Conservation (phyloP, 2,329 filamentous ascomycete species). For the Colletotrichum godetiae region DNA sequence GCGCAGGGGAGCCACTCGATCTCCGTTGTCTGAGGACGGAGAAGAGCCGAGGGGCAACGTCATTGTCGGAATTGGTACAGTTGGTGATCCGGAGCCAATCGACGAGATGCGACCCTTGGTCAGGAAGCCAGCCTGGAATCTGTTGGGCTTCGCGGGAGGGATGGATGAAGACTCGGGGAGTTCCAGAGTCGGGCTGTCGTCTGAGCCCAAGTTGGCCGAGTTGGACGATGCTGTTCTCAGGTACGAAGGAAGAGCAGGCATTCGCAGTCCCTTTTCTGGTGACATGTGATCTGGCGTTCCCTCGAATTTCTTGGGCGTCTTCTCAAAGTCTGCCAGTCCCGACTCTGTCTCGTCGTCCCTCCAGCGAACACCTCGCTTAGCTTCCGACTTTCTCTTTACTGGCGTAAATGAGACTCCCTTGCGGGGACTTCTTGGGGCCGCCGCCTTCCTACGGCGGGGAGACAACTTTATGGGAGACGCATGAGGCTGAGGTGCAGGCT, state of each 20-base stretch:
- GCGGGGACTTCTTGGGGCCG: slow-evolving; percentile 54
- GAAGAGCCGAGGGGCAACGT: slow-evolving; percentile 67
- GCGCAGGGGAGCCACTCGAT: slow-evolving; percentile 58
- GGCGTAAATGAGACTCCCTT: slow-evolving; percentile 87
- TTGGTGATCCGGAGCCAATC: slow-evolving; percentile 68
- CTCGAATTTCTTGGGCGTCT: slow-evolving; percentile 80
- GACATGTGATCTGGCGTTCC: slow-evolving; percentile 66
- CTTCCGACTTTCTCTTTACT: slow-evolving; percentile 77
- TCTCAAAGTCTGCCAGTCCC: slow-evolving; percentile 90
- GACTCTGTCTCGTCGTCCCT: slow-evolving; percentile 87
- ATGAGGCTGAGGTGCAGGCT: slow-evolving; percentile 38
- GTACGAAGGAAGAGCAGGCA: slow-evolving; percentile 63
- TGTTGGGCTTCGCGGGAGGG: slow-evolving; percentile 67
- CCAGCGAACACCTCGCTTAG: slow-evolving; percentile 88
- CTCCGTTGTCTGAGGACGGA: slow-evolving; percentile 62
- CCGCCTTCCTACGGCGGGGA: slow-evolving; percentile 80
- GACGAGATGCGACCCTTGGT: slow-evolving; percentile 63
- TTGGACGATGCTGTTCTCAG: slow-evolving; percentile 54
- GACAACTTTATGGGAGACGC: slow-evolving; percentile 79
- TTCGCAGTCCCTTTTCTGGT: slow-evolving; percentile 53
- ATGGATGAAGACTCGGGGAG: slow-evolving; percentile 56
- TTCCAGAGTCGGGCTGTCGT: slow-evolving; percentile 69
- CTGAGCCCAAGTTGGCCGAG: slow-evolving; percentile 46
- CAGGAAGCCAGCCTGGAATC: slow-evolving; percentile 91
- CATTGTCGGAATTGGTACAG: slow-evolving; percentile 65